Evolutionary conservation across 768 basidiomycete species (phyloP), one percentile per base, ranked within the genome.

Genomic region (Lanmaoa rubissima): DNA sequence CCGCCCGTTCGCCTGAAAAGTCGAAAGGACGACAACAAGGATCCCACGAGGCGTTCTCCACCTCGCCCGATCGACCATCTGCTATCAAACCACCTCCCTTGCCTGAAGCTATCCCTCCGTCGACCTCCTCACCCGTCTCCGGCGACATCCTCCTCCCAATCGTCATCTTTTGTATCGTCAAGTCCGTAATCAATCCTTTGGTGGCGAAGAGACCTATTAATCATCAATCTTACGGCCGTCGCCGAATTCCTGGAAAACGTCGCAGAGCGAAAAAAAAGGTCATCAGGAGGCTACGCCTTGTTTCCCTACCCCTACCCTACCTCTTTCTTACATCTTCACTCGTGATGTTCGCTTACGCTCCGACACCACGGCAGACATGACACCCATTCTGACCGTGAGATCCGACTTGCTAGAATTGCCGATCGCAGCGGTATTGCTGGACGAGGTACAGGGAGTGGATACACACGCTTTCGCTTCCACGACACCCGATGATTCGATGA

Each of bases 171-270:
- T n/a, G n/a, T n/a, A n/a, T n/a, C n/a, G n/a, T n/a, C n/a, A n/a
- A 91, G 93, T 70, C 54, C 65, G 73, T 19, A 72, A 73, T 36
- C 65, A 65, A 38, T 41, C 57, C 2, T 63, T 67, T 50, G 69
- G 67, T 0, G 84, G 86, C 1, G 94, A 98, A 66, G 91, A 92
- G 65, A 87, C 85, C 47, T 99, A 94, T 65, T 98, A 94, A n/a
- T n/a, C 41, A 90, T 98, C 70, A 98, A 97, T 71, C 77, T 97
- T 38, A 85, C 95, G 79, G 96, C 96, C 13, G 94, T 96, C 6
- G 92, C 91, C 1, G 95, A 98, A 68, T 99, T 98, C 70, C 77
- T 98, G 48, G 94, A 96, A 74, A 92, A 94, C 67, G 92, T 98
- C 38, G 94, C 98, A 86, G 50, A 80, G 79, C 35, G 82, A 83